Evolutionary conservation across 1,139 yeast genomes (phyloP).

Genomic region (Sugiyamaella xylanicola): DNA sequence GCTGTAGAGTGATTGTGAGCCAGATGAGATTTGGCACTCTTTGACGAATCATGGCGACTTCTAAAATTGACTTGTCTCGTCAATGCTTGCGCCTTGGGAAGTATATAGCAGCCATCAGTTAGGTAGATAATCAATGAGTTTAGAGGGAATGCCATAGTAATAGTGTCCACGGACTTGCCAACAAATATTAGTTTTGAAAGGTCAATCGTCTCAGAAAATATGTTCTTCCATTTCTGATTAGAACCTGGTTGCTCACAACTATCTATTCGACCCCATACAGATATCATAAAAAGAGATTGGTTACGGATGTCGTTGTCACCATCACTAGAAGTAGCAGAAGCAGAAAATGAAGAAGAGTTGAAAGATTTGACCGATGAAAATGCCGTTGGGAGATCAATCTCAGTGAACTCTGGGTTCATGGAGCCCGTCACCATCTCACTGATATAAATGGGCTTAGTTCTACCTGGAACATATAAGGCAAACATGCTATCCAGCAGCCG

Average conservation of each 20-base stretch:
- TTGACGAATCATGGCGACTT: neutral
- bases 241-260: neutral
- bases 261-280: conserved; percentile 26
- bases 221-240: conserved; percentile 21
- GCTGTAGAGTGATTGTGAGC: conserved; percentile 13
- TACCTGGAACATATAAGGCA: conserved; percentile 42
- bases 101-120: conserved; percentile 46
- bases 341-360: neutral
- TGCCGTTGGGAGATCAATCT: conserved; percentile 32
- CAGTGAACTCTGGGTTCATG: conserved; percentile 44
- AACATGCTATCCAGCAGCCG: conserved; percentile 44
- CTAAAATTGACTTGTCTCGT: neutral
- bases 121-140: conserved; percentile 45
- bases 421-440: conserved; percentile 45
- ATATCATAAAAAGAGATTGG: conserved; percentile 21
- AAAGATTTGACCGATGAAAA: neutral
- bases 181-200: conserved; percentile 30
- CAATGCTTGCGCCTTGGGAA: conserved; percentile 5
- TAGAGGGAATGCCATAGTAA: conserved; percentile 28
- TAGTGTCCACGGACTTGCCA: conserved; percentile 31
- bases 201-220: conserved; percentile 24
- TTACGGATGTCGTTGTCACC: conserved; percentile 25
- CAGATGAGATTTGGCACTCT: neutral
- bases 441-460: conserved; percentile 45
- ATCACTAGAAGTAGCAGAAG: neutral